Base-by-base conservation (phyloP, 1,284 basidiomycete species). In the Cutaneotrichosporon sp. region DNA sequence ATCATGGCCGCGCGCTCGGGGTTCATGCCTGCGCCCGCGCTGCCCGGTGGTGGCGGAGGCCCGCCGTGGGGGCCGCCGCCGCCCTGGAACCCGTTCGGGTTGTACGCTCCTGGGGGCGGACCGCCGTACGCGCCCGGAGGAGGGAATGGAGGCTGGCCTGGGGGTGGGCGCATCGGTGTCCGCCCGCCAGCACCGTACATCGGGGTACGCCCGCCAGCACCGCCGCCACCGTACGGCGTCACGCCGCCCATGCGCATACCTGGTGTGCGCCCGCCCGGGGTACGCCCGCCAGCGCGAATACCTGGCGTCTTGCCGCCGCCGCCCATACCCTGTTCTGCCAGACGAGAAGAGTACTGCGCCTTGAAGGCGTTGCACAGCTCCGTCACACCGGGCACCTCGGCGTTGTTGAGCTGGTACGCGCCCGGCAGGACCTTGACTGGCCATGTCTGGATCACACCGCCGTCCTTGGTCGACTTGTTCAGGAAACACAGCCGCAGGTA, bases 281-380 rank as follows among this genome's bases (percentile, higher is more conserved):
- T 73, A 39, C 62, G 65, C 5, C 41, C 53, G 12, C 62, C 79
- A 10, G 76, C 76, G 46, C 77, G 79, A 34, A 81, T 83, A 37
- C 84, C 74, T 59, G 83, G 87, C 72, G 88, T 85, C 18, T 86
- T 86, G 66, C 88, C 86, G 66, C 88, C 85, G 56, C 60, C 55
- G 37, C 90, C 88, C 55, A 60, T 55, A 26, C 64, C 52, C 55
- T 63, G 54, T 39, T 72, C 70, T 12, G 62, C 56, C 8, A 76
- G 59, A 15, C 61, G 46, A 8, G 57, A 56, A 7, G 64, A 67
- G 52, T 74, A 87, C 82, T 87, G 80, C 67, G 89, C 84, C 83
- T 96, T 96, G 83, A 97, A 97, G 15, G 91, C 91, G 69, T 96
- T 90, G 63, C 91, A 94, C 3, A 97, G 77, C 74, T 93, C 90